Conservation (phyloP, 2,329 filamentous ascomycete genomes). For the Colletotrichum nymphaeae region DNA sequence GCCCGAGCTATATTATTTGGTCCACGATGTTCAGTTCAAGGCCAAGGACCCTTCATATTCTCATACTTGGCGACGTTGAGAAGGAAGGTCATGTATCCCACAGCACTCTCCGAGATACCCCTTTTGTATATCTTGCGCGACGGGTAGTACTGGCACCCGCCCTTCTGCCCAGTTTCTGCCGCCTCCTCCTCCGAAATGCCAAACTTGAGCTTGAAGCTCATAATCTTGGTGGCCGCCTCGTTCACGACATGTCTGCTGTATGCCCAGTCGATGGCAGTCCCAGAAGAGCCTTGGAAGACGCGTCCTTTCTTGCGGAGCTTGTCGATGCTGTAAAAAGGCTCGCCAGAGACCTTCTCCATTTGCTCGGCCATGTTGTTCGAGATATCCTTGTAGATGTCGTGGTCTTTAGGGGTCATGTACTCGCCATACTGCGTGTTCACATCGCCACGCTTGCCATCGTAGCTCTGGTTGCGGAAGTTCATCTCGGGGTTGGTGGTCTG, state of each 20-base stretch:
- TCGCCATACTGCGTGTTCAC: slow-evolving; percentile 55
- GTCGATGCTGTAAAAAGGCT: slow-evolving; percentile 50
- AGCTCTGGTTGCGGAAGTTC: slow-evolving; percentile 64
- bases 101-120: slow-evolving; percentile 55
- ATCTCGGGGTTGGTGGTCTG: slow-evolving; percentile 55
- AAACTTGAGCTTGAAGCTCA: slow-evolving; percentile 59
- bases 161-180: not conserved
- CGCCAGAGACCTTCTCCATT: slow-evolving; percentile 50
- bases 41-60: not conserved
- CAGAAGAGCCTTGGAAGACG: slow-evolving; percentile 45
- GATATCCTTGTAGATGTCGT: slow-evolving; percentile 42
- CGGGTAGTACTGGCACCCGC: slow-evolving; percentile 55
- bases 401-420: slow-evolving; percentile 52
- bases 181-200: slow-evolving; percentile 47
- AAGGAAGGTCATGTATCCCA: slow-evolving; percentile 60
- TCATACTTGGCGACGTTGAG: slow-evolving; percentile 1
- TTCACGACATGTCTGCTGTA: slow-evolving; percentile 54
- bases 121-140: slow-evolving; percentile 52
- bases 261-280: slow-evolving; percentile 58
- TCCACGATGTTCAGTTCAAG: too few relatives aligned
- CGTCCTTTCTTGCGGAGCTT: slow-evolving; percentile 50
- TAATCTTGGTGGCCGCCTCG: slow-evolving; percentile 48
- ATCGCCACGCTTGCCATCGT: slow-evolving; percentile 62
- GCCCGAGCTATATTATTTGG: too few relatives aligned
- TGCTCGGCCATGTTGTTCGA: slow-evolving; percentile 47